Evolutionary conservation across 176 grass and related monocot species (phyloP).

Genomic region (Raddia distichophylla): DNA sequence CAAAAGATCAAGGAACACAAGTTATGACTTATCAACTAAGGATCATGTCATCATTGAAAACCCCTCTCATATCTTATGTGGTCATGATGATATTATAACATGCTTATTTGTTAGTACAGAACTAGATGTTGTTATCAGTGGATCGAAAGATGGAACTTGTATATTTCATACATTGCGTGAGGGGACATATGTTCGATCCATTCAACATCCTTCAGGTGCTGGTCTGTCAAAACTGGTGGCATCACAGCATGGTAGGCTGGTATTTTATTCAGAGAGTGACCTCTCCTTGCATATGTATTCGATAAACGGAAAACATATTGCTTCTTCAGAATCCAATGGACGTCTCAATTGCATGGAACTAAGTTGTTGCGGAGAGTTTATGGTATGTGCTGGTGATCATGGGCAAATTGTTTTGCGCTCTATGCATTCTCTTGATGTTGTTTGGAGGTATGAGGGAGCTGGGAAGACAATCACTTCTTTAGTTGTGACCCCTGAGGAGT

Average conservation of each 20-base stretch:
- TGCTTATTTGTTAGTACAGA: conserved; percentile 94
- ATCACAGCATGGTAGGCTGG: conserved; percentile 81
- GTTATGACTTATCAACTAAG: conserved; percentile 64
- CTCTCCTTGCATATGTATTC: conserved; percentile 90
- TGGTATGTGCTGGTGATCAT: conserved; percentile 79
- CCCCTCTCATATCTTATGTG: conserved; percentile 93
- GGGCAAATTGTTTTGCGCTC: conserved; percentile 84
- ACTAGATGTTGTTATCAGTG: conserved; percentile 93
- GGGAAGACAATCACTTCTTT: conserved; percentile 89
- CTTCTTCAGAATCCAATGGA: conserved; percentile 68
- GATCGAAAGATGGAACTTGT: conserved; percentile 98
- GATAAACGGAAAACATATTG: conserved; percentile 88
- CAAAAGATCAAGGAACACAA: conserved; percentile 54
- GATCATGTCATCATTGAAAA: conserved; percentile 80
- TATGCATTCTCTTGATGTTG: conserved; percentile 91
- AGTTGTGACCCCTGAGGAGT: conserved; percentile 84
- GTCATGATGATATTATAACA: conserved; percentile 96
- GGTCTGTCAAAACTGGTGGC: conserved; percentile 79
- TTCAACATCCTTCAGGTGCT: conserved; percentile 71
- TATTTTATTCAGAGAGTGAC: conserved; percentile 82
- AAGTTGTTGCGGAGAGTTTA: conserved; percentile 82
- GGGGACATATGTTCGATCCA: conserved; percentile 82
- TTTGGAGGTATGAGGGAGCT: conserved; percentile 74
- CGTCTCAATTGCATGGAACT: conserved; percentile 94
- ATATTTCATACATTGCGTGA: conserved; percentile 89